A percentile compares a stretch with the other conserved stretches of the same genome.
Evolutionary conservation across 345 rosid genomes (phyloP).

Genomic region (Chamaenerion angustifolium): DNA sequence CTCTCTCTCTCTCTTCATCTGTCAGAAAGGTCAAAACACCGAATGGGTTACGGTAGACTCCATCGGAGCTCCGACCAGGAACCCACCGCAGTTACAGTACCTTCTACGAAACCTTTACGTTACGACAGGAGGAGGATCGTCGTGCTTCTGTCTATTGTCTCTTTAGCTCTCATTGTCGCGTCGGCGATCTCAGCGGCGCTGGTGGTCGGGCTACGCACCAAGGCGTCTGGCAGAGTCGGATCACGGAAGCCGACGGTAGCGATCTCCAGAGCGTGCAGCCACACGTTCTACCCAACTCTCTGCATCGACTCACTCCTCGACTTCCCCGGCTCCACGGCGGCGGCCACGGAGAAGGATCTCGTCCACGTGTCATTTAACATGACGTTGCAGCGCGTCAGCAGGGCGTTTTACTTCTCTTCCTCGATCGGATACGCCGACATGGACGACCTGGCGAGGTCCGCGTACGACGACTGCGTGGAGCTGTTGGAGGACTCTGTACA

Average conservation of each 20-base stretch:
- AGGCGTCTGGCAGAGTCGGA: slow-evolving; percentile 6
- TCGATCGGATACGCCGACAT: slow-evolving; percentile 38
- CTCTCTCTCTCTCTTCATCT: too few relatives aligned
- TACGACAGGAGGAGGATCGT: slow-evolving; percentile 23
- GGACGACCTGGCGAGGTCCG: slow-evolving; percentile 54
- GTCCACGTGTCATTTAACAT: slow-evolving; percentile 90
- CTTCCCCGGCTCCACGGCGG: slow-evolving; percentile 66
- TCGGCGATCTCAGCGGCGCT: slow-evolving; percentile 49
- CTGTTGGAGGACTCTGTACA: slow-evolving; percentile 72
- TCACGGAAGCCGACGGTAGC: slow-evolving; percentile 61
- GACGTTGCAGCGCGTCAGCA: slow-evolving; percentile 73
- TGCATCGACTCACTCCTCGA: slow-evolving; percentile 58
- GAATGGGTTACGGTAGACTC: too few relatives aligned
- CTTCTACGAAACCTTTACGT: too few relatives aligned
- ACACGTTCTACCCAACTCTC: slow-evolving; percentile 50
- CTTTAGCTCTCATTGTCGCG: slow-evolving; percentile 41
- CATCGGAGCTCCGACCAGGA: too few relatives aligned
- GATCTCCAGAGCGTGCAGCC: slow-evolving; percentile 57
- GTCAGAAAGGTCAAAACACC: too few relatives aligned
- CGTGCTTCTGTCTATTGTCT: slow-evolving; percentile 23
- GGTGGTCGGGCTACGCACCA: slow-evolving; percentile 25
- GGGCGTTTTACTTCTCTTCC: slow-evolving; percentile 54
- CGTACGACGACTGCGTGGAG: slow-evolving; percentile 85
- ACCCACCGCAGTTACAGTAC: too few relatives aligned
- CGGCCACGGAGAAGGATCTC: slow-evolving; percentile 46